These are phyloP conservation scores for Xylaria sp. DNA, from an alignment of 2,329 filamentous ascomycete species.

Conservation along the genomic window DNA sequence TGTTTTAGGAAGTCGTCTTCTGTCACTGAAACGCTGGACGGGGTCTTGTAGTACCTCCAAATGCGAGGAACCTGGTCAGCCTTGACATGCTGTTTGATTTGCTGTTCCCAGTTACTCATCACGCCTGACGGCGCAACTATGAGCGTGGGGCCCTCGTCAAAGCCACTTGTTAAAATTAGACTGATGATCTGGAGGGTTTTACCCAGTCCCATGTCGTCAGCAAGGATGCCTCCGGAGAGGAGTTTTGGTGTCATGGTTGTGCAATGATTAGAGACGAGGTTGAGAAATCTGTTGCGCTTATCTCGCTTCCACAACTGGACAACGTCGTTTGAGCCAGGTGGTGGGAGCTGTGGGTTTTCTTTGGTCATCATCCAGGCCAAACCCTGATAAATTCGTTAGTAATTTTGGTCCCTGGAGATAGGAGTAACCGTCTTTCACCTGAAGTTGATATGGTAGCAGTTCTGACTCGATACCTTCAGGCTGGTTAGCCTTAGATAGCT, in stretches of 20 bases:
- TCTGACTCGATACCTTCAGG: constrained; percentile 66
- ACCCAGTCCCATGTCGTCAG: constrained; percentile 91
- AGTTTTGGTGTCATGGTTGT: constrained; percentile 61
- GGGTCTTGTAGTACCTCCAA: constrained; percentile 71
- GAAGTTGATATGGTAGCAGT: constrained; percentile 78
- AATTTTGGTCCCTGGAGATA: constrained; percentile 1
- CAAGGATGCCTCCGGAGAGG: constrained; percentile 80
- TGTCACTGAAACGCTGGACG: constrained; percentile 34
- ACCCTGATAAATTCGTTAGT: constrained; percentile 54
- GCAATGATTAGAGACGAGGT: constrained; percentile 73
- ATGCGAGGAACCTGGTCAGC: constrained; percentile 65
- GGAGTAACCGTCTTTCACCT: constrained; percentile 42
- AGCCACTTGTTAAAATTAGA: constrained; percentile 63
- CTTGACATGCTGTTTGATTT: constrained; percentile 73
- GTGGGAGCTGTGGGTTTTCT: constrained; percentile 70
- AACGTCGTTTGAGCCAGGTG: constrained; percentile 58
- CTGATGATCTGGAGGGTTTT: constrained; percentile 89
- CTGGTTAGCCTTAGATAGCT: constrained; percentile 73
- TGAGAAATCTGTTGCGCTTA: constrained; percentile 55
- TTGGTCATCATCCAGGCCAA: constrained; percentile 80
- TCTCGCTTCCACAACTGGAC: constrained; percentile 78
- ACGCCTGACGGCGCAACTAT: constrained; percentile 83
- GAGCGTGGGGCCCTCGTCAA: constrained; percentile 64
- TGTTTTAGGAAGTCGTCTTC: constrained; percentile 63
- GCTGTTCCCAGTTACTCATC: constrained; percentile 88